Base-by-base conservation (phyloP, 495 filamentous ascomycete genomes). In the Podospora didyma region DNA sequence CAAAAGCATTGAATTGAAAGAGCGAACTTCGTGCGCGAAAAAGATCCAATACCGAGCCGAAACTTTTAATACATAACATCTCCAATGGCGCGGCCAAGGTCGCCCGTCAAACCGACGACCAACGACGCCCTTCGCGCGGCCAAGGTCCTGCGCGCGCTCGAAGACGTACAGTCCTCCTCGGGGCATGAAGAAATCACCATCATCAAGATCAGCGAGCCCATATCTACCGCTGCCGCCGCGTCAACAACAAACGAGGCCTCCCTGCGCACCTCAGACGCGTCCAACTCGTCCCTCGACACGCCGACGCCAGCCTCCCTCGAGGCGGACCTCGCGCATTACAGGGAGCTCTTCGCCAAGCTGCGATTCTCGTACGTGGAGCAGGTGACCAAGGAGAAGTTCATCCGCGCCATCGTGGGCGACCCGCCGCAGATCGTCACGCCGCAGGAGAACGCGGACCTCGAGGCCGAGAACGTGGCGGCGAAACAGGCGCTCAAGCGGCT, bases 311-410 rank as follows among this genome's bases (percentile, higher is more conserved):
- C 86, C 9, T 86, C 83, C 14, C 79, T 96, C 5, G 86, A 91
- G 58, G 89, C 89, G 24, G 92, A 96, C 69, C 76, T 96, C n/a
- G 76, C 81, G 50, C 92, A 96, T 69, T 96, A 96, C 72, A 88
- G 88, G 62, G 94, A 97, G 74, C 83, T 97, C 26, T 97, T 97
- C 72, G 87, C 90, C 42, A 97, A 97, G 73, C 82, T 98, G 24
- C 90, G 92, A 67, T 97, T 97, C 77, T 95, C 89, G 62, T 97
- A 90, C 71, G 81, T 90, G 57, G 88, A 90, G 68, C 88, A 90
- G 70, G 83, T 89, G 35, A 89, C 87, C 45, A 90, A 90, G 64
- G 88, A 91, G 64, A 89, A 89, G 59, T 89, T 89, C 68, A 85
- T 90, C 34, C 85, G 86, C 56, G 79, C 83, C 54, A 87, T 89